Evolutionary conservation across 1,284 basidiomycete genomes (phyloP).

Genomic region (Cutaneotrichosporon cyanovorans): DNA sequence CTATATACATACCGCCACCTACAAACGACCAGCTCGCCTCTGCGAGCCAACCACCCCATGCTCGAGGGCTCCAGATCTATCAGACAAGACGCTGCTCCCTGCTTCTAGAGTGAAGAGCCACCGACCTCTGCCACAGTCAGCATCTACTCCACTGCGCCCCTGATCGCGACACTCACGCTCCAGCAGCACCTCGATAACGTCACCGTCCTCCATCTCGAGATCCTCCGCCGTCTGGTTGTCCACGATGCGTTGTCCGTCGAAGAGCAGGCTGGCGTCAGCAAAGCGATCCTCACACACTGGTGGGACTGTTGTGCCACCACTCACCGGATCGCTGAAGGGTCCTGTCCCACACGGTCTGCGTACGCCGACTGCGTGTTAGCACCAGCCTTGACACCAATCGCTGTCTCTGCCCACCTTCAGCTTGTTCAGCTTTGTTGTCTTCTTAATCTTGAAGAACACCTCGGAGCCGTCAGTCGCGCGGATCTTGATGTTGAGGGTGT

Average conservation of each 20-base stretch:
- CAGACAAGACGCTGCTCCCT: too few species aligned
- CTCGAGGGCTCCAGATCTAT: too few species aligned
- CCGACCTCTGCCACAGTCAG: constrained; percentile 42
- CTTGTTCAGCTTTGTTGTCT: constrained; percentile 86
- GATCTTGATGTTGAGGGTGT: constrained; percentile 78
- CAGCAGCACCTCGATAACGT: constrained; percentile 85
- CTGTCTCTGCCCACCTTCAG: constrained; percentile 48
- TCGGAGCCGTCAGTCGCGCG: constrained; percentile 73
- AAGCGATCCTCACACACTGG: too few species aligned
- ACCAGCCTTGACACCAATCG: background rate
- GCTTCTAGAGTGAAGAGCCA: constrained; percentile 6
- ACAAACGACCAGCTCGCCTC: too few species aligned
- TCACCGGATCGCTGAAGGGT: constrained; percentile 75
- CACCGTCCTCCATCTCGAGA: constrained; percentile 74
- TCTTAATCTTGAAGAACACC: constrained; percentile 98
- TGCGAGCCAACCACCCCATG: too few species aligned
- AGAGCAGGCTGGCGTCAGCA: constrained; percentile 61
- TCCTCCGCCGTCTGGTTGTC: constrained; percentile 78
- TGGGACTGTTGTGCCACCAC: background rate
- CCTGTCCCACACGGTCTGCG: constrained; percentile 87
- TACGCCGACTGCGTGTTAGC: constrained; percentile 66
- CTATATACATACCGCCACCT: too few species aligned
- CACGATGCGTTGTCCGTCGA: constrained; percentile 71
- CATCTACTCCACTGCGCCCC: background rate
- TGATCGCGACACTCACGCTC: constrained; percentile 60